A percentile compares a stretch with the other conserved stretches of the same genome.
Evolutionary conservation across 805 yeast genomes (phyloP).

Genomic region (Kurtzmaniella cleridarum): DNA sequence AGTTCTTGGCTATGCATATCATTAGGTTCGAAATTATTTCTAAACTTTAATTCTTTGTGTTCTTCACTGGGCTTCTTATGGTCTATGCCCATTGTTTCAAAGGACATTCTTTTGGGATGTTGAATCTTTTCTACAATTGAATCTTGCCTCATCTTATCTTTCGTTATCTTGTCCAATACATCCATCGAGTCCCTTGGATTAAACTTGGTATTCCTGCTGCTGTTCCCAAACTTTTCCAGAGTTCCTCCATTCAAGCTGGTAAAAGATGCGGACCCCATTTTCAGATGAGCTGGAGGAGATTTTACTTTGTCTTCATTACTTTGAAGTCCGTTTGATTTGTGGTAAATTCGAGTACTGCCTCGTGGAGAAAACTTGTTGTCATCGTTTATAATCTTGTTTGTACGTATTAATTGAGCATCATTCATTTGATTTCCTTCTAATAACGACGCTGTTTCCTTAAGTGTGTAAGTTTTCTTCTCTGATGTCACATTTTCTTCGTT

Average conservation of each 20-base stretch:
- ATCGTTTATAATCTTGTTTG: constrained; percentile 17
- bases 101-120: too few species aligned
- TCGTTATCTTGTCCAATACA: too few species aligned
- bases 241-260: neutral
- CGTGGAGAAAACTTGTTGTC: constrained; percentile 16
- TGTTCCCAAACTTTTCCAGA: neutral
- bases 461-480: too few species aligned
- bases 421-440: neutral
- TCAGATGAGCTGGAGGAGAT: constrained; percentile 20
- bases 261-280: constrained; percentile 10
- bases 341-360: constrained; percentile 8
- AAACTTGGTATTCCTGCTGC: constrained; percentile 16
- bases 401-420: constrained; percentile 12
- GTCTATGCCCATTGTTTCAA: too few species aligned
- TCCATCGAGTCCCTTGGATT: constrained; percentile 17
- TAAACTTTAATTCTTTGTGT: too few species aligned
- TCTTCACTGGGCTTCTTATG: too few species aligned
- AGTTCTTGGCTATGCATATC: too few species aligned
- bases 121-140: too few species aligned
- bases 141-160: too few species aligned
- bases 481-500: neutral
- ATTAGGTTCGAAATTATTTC: too few species aligned
- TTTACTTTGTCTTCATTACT: neutral
- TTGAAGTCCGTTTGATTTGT: constrained; percentile 6
- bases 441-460: too few species aligned